Base-by-base conservation (phyloP, 192 early-diverging fungal species). In the Entomortierella lignicola region DNA sequence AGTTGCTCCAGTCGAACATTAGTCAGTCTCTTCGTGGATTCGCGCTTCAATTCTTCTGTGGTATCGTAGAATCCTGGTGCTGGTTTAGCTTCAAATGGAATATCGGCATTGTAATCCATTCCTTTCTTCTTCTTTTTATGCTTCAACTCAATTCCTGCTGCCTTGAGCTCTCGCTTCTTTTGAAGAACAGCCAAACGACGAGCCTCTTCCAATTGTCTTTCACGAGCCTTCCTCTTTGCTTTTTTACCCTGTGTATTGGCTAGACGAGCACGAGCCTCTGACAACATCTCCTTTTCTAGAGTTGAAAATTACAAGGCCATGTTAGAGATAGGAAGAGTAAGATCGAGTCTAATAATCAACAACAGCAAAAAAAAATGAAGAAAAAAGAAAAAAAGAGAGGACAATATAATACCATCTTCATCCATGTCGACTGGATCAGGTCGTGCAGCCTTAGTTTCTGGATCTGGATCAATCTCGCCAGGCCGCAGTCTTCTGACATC, bases 211-310 rank as follows among this genome's bases (percentile, higher is more conserved):
- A 99, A 84, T 82, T 98, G 96, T 66, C 97, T 91, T 82, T 99
- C 98, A 66, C 98, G 91, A 15, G 98, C 98, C 88, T 98, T 99
- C 77, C 98, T 90, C 80, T 99, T 99, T 21, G 98, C 97, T 66
- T 99, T 99, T 71, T 99, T 99, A 56, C 98, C 98, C 81, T 98
- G 97, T 8, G 98, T 99, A 81, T 99, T 99, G n/a, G 98, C 98
- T 56, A 99, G 85, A 77, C 98, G 88, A 21, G 98, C 98, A 55
- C 98, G 91, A 25, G 98, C 98, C 80, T 99, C 98, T 5, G 94
- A 96, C 25, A 99, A 87, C 98, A 99, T 99, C 81, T 99, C 98
- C 86, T 99, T 99, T 86, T 99, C 97, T 83, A 59, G 4, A 41
- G 23, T 37, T 4, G 34, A 37, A 4, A 37, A 37, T n/a, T 37